phyloP scores from a whole-genome alignment of 2,329 filamentous ascomycete species.

The Apiospora pterosperma region DNA sequence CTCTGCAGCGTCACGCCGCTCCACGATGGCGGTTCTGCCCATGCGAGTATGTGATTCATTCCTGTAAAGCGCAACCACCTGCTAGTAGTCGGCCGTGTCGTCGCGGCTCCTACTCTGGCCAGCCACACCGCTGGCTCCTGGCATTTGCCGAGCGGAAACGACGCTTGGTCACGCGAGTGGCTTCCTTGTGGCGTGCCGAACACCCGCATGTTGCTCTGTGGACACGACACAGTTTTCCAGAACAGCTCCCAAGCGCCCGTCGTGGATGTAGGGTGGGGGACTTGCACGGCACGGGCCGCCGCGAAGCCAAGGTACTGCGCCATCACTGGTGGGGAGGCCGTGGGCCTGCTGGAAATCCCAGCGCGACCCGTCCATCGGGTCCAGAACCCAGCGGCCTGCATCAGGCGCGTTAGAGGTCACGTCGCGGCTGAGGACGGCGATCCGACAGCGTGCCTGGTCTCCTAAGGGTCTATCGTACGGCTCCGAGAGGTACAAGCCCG shows the following conservation, averaged over 20 bases:
- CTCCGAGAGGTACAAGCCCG: background rate
- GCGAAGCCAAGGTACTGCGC: no score
- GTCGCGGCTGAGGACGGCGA: background rate
- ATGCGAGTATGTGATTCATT: slow-evolving; percentile 17
- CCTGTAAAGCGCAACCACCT: background rate
- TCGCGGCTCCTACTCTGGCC: slow-evolving; percentile 25
- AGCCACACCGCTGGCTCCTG: slow-evolving; percentile 26
- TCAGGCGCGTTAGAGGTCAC: background rate
- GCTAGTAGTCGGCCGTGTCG: slow-evolving; percentile 13
- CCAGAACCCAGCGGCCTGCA: no score
- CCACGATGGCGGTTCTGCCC: slow-evolving; percentile 12
- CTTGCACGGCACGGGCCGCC: no score
- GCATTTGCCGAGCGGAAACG: slow-evolving; percentile 18
- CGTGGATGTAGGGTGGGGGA: slow-evolving; percentile 12
- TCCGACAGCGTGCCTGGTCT: background rate
- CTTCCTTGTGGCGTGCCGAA: slow-evolving; percentile 18
- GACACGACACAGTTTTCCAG: slow-evolving; percentile 24
- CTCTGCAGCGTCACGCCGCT: slow-evolving; percentile 22
- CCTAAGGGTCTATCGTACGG: background rate
- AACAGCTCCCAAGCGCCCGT: slow-evolving; percentile 19
- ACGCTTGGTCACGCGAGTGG: slow-evolving; percentile 27
- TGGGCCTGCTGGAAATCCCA: no score
- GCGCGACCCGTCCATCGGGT: no score
- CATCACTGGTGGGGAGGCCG: no score
- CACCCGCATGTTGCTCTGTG: slow-evolving; percentile 24